A percentile compares a stretch with the other conserved stretches of the same genome.
These are phyloP conservation scores for Globisporangium radiosum DNA, from an alignment of 352 stramenopile species.

Conservation along the genomic window DNA sequence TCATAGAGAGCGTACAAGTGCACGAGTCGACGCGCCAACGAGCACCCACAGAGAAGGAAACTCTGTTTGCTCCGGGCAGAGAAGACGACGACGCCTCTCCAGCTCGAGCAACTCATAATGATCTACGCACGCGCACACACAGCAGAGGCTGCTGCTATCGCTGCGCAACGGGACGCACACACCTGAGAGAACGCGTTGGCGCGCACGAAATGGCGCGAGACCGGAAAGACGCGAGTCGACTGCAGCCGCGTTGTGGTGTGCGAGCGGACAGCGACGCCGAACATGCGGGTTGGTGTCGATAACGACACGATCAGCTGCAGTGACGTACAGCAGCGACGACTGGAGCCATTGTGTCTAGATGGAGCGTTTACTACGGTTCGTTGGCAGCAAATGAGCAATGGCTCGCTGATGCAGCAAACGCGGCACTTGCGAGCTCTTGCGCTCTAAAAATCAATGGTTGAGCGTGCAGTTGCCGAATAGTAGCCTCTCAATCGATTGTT, in stretches of 20 bases:
- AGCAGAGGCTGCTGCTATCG: background rate
- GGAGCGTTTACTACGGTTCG: slow-evolving; percentile 22
- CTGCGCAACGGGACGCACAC: background rate
- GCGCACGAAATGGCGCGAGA: background rate
- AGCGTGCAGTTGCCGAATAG: background rate
- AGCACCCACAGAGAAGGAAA: slow-evolving; percentile 83
- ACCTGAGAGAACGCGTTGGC: slow-evolving; percentile 2
- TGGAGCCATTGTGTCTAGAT: slow-evolving; percentile 41
- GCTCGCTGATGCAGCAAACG: background rate
- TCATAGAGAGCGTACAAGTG: background rate
- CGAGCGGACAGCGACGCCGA: background rate
- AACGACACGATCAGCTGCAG: background rate
- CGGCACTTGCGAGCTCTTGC: background rate
- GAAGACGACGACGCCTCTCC: slow-evolving; percentile 58
- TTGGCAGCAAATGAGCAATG: slow-evolving; percentile 23
- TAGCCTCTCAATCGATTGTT: background rate
- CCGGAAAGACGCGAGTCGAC: background rate
- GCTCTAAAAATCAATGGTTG: background rate
- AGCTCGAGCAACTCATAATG: slow-evolving; percentile 76
- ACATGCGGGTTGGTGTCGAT: no score
- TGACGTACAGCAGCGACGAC: slow-evolving; percentile 16
- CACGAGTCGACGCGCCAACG: background rate
- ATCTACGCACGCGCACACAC: background rate
- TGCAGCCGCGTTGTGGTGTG: background rate
- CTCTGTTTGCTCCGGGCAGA: slow-evolving; percentile 86